Base-by-base conservation (phyloP, 257 asterid genomes). In the Linaria vulgaris region DNA sequence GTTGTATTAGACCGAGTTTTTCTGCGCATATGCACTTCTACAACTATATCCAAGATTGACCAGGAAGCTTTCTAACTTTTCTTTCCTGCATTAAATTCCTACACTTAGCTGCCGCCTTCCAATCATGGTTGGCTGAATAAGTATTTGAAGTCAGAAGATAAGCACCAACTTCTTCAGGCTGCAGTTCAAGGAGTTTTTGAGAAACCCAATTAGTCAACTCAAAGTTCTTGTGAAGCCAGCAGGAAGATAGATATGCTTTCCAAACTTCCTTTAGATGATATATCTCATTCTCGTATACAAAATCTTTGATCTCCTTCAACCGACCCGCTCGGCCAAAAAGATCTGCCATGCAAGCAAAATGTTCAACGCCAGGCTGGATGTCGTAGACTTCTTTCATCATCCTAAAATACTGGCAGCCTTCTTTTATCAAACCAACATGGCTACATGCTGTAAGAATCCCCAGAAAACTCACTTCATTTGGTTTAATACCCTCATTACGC, bases 291-390 rank as follows among this genome's bases (percentile, higher is more conserved):
- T 71, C 79, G 34, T 67, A 73, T 38, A 88, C 80, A 56, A 88
- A 88, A 37, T 72, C 69, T 67, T 78, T 70, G 54, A 79, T 84
- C 78, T 78, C 95, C 51, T 80, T 69, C 3, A 88, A 69, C 69
- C 55, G 80, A 55, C 95, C 91, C 14, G 86, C 83, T 58, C 91
- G 82, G 43, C 95, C 91, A 30, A 81, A 77, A 31, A 85, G 83
- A 80, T 88, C 95, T 13, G 83, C 85, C 91, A 88, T 82, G 75
- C 89, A 88, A 63, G 79, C 73, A 54, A 81, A 78, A 61, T 88
- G 96, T 52, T 85, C 85, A 7, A 74, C 63, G 16, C 50, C 72
- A 7, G 95, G 90, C 56, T 61, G 55, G 51, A 88, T 57, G 22
- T 72, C 73, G 45, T 76, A 83, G 3, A 62, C 74, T 43, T 78